Percentiles rank a stretch among this genome's conserved stretches.
These are phyloP conservation scores for Ceratocystis ficicola DNA, from an alignment of 2,329 filamentous ascomycete species.

Conservation along the genomic window DNA sequence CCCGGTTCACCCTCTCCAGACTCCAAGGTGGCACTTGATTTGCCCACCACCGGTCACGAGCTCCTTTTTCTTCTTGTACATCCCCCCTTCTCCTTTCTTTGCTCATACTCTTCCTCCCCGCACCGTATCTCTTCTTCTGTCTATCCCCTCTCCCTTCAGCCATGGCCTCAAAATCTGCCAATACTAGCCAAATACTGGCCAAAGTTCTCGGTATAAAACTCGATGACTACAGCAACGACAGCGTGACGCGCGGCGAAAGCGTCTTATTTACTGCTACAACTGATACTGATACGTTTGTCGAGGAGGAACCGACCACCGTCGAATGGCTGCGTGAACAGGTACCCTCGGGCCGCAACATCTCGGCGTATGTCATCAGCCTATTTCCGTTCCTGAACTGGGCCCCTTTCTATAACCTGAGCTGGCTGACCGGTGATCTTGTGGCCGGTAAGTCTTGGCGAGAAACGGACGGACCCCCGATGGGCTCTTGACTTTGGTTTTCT, in stretches of 20 bases:
- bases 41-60: not conserved
- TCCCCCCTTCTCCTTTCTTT: not conserved
- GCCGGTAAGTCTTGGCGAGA: constrained; percentile 39
- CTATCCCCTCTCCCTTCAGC: not conserved
- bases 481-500: not conserved
- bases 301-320: constrained; percentile 60
- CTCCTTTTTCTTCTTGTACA: not conserved
- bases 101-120: constrained; percentile 1
- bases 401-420: constrained; percentile 72
- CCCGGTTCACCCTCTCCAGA: not conserved
- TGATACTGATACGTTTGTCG: constrained; percentile 58
- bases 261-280: constrained; percentile 60
- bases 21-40: not conserved
- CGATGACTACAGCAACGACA: constrained; percentile 43
- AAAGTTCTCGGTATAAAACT: constrained; percentile 75
- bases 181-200: constrained; percentile 60
- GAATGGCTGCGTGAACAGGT: constrained; percentile 59
- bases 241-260: constrained; percentile 65
- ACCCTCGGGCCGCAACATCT: constrained; percentile 45
- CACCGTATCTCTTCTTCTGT: not conserved
- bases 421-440: constrained; percentile 78
- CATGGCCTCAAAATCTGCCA: constrained; percentile 37
- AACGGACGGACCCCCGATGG: constrained; percentile 1
- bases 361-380: constrained; percentile 53
- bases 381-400: constrained; percentile 94